Percentiles rank a stretch among this genome's conserved stretches.
phyloP scores from a whole-genome alignment of 2,329 filamentous ascomycete genomes.

The Epichloe bromicola region DNA sequence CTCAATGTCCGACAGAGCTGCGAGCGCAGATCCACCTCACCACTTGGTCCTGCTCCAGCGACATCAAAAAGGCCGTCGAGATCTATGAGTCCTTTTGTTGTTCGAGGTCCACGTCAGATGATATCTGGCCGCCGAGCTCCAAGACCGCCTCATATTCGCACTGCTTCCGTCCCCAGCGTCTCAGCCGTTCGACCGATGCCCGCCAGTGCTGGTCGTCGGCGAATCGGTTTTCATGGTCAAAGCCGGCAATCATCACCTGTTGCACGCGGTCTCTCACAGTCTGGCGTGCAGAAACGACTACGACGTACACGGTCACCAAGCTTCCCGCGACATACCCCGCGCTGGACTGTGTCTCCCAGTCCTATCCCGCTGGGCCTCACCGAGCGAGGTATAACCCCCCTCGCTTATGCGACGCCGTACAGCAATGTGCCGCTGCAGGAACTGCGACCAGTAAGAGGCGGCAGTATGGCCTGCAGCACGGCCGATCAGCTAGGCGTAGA shows the following conservation, averaged over 20 bases:
- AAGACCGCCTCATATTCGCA: constrained; percentile 36
- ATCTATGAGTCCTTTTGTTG: constrained; percentile 18
- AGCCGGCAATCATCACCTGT: constrained; percentile 20
- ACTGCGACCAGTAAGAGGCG: constrained; percentile 17
- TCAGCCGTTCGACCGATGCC: constrained; percentile 26
- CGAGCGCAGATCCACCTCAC: constrained; percentile 28
- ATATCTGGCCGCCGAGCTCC: constrained; percentile 27
- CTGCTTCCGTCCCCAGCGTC: constrained; percentile 36
- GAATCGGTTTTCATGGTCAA: constrained; percentile 31
- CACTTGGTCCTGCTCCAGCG: constrained; percentile 20
- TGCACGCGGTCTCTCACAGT: constrained; percentile 13
- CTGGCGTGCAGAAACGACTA: constrained; percentile 33
- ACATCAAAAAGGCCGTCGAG: constrained; percentile 13
- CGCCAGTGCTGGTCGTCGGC: constrained; percentile 24
- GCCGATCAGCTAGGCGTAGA: constrained; percentile 17
- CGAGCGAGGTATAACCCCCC: constrained; percentile 37
- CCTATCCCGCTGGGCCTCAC: constrained; percentile 23
- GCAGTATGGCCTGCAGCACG: constrained; percentile 16
- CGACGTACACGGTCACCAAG: constrained; percentile 46
- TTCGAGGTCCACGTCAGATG: constrained; percentile 28
- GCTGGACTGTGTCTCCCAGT: constrained; percentile 38
- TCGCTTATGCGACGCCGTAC: constrained; percentile 64
- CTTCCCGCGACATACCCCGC: constrained; percentile 38
- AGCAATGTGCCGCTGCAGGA: constrained; percentile 45
- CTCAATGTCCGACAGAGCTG: constrained; percentile 28